Evolutionary conservation across 164 flowering plant species (phyloP).

Genomic region (Chimonanthus praecox): DNA sequence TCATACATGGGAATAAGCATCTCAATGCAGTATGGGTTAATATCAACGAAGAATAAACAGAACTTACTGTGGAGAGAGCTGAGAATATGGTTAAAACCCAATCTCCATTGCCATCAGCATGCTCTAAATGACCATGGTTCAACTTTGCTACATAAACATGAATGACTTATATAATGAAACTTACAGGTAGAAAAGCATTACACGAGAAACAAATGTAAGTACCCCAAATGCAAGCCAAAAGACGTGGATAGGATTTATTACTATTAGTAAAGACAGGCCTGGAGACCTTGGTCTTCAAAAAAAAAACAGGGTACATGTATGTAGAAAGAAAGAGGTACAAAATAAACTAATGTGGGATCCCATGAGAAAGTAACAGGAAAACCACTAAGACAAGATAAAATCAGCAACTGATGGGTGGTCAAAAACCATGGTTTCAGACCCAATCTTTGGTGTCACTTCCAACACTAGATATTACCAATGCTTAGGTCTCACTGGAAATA

Average conservation of each 20-base stretch:
- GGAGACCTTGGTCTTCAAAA: background rate
- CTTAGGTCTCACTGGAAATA: too few relatives aligned
- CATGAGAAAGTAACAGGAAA: background rate
- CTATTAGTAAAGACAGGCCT: background rate
- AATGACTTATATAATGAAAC: background rate
- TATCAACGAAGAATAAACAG: background rate
- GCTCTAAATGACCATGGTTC: constrained; percentile 72
- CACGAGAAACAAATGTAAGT: background rate
- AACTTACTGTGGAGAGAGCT: constrained; percentile 78
- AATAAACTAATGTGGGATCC: background rate
- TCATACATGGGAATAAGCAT: too few relatives aligned
- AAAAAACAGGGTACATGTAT: too few relatives aligned
- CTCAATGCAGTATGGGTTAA: too few relatives aligned
- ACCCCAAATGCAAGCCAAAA: background rate
- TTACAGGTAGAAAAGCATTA: background rate
- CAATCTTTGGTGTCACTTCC: too few relatives aligned
- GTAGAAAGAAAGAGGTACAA: too few relatives aligned
- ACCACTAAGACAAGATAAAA: background rate
- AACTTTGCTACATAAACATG: constrained; percentile 45
- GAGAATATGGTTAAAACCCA: constrained; percentile 91
- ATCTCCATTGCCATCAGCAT: constrained; percentile 98
- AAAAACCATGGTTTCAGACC: too few relatives aligned
- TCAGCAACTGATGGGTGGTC: background rate
- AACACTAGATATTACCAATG: too few relatives aligned
- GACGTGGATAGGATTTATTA: background rate